Percentiles rank a stretch among this genome's conserved stretches.
Evolutionary conservation across 2,329 filamentous ascomycete genomes (phyloP).

Genomic region (Coniochaeta sp.): DNA sequence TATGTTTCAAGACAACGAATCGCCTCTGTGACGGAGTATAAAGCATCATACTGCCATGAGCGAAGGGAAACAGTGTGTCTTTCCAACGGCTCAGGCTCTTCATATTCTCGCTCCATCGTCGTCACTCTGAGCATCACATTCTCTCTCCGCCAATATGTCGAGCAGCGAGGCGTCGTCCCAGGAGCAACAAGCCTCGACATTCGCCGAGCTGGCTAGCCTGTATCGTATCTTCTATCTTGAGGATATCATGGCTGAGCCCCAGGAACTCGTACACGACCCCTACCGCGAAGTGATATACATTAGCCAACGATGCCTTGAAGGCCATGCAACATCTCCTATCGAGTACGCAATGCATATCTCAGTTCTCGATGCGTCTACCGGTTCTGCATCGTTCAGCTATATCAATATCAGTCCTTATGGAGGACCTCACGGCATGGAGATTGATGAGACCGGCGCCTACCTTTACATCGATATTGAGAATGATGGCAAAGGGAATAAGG

Average conservation of each 20-base stretch:
- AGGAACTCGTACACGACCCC: conserved; percentile 18
- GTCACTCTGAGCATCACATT: neutral
- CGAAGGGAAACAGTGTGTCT: neutral
- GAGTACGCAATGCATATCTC: conserved; percentile 14
- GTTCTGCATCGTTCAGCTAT: conserved; percentile 5
- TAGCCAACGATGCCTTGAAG: conserved; percentile 15
- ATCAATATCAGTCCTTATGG: conserved; percentile 14
- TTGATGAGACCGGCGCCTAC: conserved; percentile 14
- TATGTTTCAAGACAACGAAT: neutral
- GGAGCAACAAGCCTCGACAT: conserved; percentile 1
- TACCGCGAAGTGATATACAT: conserved; percentile 15
- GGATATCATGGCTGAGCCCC: conserved; percentile 18
- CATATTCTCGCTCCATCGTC: neutral
- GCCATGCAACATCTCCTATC: conserved; percentile 15
- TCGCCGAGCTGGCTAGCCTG: conserved; percentile 15
- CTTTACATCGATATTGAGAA: conserved; percentile 13
- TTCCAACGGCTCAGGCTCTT: neutral
- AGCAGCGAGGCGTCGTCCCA: neutral
- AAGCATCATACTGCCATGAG: neutral
- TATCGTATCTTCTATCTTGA: conserved; percentile 19
- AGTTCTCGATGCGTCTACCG: conserved; percentile 12
- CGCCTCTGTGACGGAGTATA: neutral
- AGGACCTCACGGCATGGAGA: conserved; percentile 16
- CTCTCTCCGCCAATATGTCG: neutral
- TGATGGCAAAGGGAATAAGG: conserved; percentile 5